Percentiles rank a stretch among this genome's conserved stretches.
These are phyloP conservation scores for Hypoxylon sp. DNA, from an alignment of 2,329 filamentous ascomycete genomes.

Conservation along the genomic window DNA sequence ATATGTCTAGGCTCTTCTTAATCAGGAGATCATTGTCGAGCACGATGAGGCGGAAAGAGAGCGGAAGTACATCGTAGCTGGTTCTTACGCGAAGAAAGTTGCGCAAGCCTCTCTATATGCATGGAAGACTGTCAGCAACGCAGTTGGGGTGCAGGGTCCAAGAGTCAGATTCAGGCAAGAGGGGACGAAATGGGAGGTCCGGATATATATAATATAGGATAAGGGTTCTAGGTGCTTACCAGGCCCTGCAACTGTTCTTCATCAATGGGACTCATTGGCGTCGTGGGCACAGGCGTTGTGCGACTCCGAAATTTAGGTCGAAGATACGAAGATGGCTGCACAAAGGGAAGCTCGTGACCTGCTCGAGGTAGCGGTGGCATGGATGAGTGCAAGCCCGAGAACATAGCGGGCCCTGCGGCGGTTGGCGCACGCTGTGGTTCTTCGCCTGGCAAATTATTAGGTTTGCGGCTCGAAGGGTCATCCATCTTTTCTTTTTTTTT, in stretches of 20 bases:
- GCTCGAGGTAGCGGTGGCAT: slow-evolving; percentile 52
- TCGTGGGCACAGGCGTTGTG: slow-evolving; percentile 60
- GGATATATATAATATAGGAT: slow-evolving; percentile 9
- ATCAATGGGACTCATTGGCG: slow-evolving; percentile 74
- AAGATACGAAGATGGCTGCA: slow-evolving; percentile 73
- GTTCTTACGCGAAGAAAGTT: slow-evolving; percentile 97
- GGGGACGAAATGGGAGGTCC: slow-evolving; percentile 22
- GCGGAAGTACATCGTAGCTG: slow-evolving; percentile 96
- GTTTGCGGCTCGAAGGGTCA: slow-evolving; percentile 45
- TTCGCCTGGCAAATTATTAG: slow-evolving; percentile 43
- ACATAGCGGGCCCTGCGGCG: slow-evolving; percentile 42
- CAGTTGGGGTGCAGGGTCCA: slow-evolving; percentile 11
- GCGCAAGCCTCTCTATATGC: slow-evolving; percentile 83
- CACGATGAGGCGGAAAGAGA: slow-evolving; percentile 95
- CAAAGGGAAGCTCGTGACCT: slow-evolving; percentile 69
- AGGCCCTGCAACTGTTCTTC: slow-evolving; percentile 84
- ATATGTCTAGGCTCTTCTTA: slow-evolving; percentile 95
- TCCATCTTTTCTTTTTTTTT: slow-evolving; percentile 46
- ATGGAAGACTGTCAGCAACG: slow-evolving; percentile 39
- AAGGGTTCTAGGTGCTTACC: slow-evolving; percentile 65
- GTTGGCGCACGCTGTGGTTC: slow-evolving; percentile 48
- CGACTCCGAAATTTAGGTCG: slow-evolving; percentile 59
- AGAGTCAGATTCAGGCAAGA: slow-evolving; percentile 31
- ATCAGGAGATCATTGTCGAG: slow-evolving; percentile 96
- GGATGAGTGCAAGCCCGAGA: slow-evolving; percentile 38